Evolutionary conservation across 2,329 filamentous ascomycete species (phyloP), one percentile per base, ranked within the genome.

Genomic region (Penicillium sp.): DNA sequence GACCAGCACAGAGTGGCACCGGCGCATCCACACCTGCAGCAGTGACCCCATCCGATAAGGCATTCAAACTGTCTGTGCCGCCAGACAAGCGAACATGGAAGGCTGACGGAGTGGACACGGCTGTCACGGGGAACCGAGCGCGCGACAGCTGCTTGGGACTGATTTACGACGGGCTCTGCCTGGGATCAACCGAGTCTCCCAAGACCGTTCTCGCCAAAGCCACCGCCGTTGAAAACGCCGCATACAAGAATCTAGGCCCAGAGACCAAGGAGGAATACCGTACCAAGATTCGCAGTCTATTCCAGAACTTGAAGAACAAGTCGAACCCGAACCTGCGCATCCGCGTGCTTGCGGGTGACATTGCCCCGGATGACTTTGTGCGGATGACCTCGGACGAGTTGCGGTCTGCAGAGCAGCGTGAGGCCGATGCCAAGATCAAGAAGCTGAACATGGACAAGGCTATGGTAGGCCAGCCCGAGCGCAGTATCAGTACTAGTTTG

Each of bases 391-490:
- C 91, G 71, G 91, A 97, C 59, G 94, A 98, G 77, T 87, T 99
- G 75, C 96, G 96, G 82, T 95, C 91, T 53, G 89, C 89, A 54
- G 89, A 95, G 78, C 90, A 91, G 79, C 88, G 89, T 64, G 88
- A 87, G 71, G 86, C 89, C 73, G 93, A 97, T 69, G 82, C 86
- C 69, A 88, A 88, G 76, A 85, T 97, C 55, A 85, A 93, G 75
- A 88, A 91, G 79, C 92, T 97, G 80, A 99, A 99, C 79, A 93
- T 98, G 91, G 93, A 93, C 82, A 92, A 94, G 79, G 92, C 95
- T 1, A 96, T 98, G 88, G 93, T 96, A 12, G 91, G 94, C 60
- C 91, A 93, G 84, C 91, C 88, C 19, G 90, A 97, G 80, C 95
- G 93, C 85, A 93, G 90, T 75, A 92, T 97, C 80, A 93, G 89